phyloP scores from a whole-genome alignment of 73 alveolate genomes.

The Paramecium primaurelia region DNA sequence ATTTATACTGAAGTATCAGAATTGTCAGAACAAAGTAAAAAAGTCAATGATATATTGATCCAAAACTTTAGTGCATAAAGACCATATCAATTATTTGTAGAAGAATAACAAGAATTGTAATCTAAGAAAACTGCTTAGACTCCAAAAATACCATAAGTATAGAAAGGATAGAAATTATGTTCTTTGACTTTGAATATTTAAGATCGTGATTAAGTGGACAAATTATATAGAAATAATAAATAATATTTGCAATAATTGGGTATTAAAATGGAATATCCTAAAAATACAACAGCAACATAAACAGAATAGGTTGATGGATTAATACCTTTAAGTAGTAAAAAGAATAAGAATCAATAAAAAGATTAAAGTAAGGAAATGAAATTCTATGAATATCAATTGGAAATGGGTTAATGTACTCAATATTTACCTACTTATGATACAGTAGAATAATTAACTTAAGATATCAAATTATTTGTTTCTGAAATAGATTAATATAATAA shows the following conservation, averaged over 20 bases:
- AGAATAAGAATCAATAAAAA: background rate
- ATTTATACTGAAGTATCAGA: background rate
- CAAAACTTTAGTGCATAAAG: background rate
- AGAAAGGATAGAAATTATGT: background rate
- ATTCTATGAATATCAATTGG: background rate
- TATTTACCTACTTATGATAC: slow-evolving; percentile 32
- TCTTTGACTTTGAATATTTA: background rate
- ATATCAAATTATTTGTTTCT: slow-evolving; percentile 45
- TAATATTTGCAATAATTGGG: background rate
- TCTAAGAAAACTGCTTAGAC: background rate
- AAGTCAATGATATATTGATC: background rate
- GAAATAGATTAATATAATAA: slow-evolving; percentile 57
- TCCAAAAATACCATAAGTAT: background rate
- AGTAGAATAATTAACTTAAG: slow-evolving; percentile 20
- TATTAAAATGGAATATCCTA: background rate
- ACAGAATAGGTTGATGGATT: background rate
- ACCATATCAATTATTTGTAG: background rate
- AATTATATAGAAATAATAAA: background rate
- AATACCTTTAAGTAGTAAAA: background rate
- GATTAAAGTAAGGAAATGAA: background rate
- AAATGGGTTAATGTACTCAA: background rate
- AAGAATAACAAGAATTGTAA: background rate
- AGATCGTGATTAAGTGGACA: background rate
- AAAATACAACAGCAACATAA: background rate
- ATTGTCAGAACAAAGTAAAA: background rate